Evolutionary conservation across 768 basidiomycete species (phyloP).

Genomic region (Strobilomyces dryophilus): DNA sequence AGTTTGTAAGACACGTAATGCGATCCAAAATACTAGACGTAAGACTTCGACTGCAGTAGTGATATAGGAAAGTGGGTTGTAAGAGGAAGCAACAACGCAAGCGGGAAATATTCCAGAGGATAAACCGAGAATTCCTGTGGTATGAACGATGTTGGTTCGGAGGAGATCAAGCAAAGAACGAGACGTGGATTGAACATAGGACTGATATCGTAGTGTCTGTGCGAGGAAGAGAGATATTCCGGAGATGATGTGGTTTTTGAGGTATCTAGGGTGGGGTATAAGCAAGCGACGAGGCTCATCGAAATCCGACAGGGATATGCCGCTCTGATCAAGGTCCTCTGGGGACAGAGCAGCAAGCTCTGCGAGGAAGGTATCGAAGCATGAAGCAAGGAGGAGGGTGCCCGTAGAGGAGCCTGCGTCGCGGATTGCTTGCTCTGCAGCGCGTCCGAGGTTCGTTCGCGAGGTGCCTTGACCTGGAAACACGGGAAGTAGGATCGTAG

Average conservation of each 20-base stretch:
- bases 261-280: slow-evolving; percentile 32
- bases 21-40: slow-evolving; percentile 51
- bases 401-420: slow-evolving; percentile 42
- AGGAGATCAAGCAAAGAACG: slow-evolving; percentile 28
- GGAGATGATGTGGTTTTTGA: slow-evolving; percentile 46
- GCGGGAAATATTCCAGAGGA: slow-evolving; percentile 57
- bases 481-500: slow-evolving; percentile 37
- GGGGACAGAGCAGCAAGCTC: slow-evolving; percentile 48
- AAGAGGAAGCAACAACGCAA: slow-evolving; percentile 46
- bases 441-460: slow-evolving; percentile 28
- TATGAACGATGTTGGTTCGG: slow-evolving; percentile 31
- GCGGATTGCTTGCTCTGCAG: slow-evolving; percentile 36
- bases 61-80: slow-evolving; percentile 38
- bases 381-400: slow-evolving; percentile 45
- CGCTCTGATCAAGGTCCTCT: slow-evolving; percentile 30
- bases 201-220: slow-evolving; percentile 52
- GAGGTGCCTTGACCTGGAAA: slow-evolving; percentile 56
- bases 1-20: slow-evolving; percentile 38
- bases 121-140: slow-evolving; percentile 44
- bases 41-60: slow-evolving; percentile 43
- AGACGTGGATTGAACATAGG: slow-evolving; percentile 31
- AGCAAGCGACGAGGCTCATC: slow-evolving; percentile 37
- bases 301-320: slow-evolving; percentile 46
- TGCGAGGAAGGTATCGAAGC: slow-evolving; percentile 43
- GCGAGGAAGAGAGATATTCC: slow-evolving; percentile 45